phyloP scores from a whole-genome alignment of 2,329 filamentous ascomycete genomes.

The Monilinia fructicola region DNA sequence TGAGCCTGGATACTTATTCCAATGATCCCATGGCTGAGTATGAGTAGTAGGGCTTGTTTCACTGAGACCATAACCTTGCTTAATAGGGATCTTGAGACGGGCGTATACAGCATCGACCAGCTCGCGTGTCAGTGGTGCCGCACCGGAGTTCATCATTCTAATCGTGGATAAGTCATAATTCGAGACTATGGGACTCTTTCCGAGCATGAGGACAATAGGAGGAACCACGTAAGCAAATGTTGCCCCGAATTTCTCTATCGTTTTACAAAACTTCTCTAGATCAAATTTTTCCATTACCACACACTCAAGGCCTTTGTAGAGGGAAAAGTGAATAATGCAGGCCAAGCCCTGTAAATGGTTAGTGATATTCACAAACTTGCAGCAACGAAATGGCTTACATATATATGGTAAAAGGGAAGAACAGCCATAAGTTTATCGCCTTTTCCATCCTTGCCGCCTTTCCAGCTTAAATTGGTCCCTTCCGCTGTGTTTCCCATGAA shows the following conservation, averaged over 20 bases:
- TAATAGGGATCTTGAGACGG: slow-evolving; percentile 74
- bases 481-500: slow-evolving; percentile 57
- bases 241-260: slow-evolving; percentile 71
- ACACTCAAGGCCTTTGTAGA: slow-evolving; percentile 64
- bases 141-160: slow-evolving; percentile 83
- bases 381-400: slow-evolving; percentile 53
- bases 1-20: slow-evolving; percentile 72
- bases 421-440: slow-evolving; percentile 76
- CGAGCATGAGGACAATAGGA: slow-evolving; percentile 76
- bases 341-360: slow-evolving; percentile 56
- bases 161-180: slow-evolving; percentile 79
- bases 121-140: slow-evolving; percentile 79
- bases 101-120: slow-evolving; percentile 74
- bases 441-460: slow-evolving; percentile 58
- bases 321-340: slow-evolving; percentile 66
- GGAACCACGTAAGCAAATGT: slow-evolving; percentile 83
- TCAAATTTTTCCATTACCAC: slow-evolving; percentile 80
- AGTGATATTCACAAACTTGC: slow-evolving; percentile 2
- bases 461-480: slow-evolving; percentile 54
- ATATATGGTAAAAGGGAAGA: slow-evolving; percentile 89
- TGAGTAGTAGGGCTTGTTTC: slow-evolving; percentile 83
- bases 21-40: slow-evolving; percentile 71
- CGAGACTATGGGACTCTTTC: slow-evolving; percentile 73
- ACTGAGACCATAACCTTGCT: slow-evolving; percentile 89
- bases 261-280: slow-evolving; percentile 71